Evolutionary conservation across 2,329 filamentous ascomycete species (phyloP), one percentile per base, ranked within the genome.

Genomic region (Byssothecium circinans): DNA sequence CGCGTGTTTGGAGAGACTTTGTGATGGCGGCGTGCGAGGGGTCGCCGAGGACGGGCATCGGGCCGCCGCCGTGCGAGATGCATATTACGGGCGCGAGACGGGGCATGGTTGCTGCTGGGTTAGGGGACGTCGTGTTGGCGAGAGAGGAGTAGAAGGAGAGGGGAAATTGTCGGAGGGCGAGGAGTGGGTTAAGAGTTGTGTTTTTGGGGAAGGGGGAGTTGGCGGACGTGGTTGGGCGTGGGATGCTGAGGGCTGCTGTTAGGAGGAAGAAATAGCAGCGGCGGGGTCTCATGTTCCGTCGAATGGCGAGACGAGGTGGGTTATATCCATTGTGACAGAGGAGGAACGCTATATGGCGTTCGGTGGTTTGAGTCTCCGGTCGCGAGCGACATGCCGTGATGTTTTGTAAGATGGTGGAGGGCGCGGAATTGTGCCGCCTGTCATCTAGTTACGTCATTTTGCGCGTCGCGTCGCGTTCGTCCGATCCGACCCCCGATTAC

Each of bases 1-100:
- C 76, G 8, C 75, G 74, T 4, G 73, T 77, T 46, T 74, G 74
- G 49, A 85, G 72, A 0, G 80, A 83, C 40, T 73, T 66, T 29
- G 75, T 75, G 54, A 84, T 78, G 32, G 68, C 61, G 15, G 72
- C 71, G 60, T 84, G 81, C 6, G 53, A 60, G 0, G 80, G 79
- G 60, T 85, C 81, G 49, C 76, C 76, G 5, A 85, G 71, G 15
- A 84, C 47, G 3, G 82, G 82, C 74, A 85, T 73, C 2, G 82
- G 82, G 1, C 82, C 72, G 20, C 72, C 71, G 48, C 71, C 71
- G 47, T 74, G 71, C 2, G 71, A 71, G 41, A 74, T 53, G 40
- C 63, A 61, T 18, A 74, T 61, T 7, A 74, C 71, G 10, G 70
- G 68, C 1, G 71, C 71, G 41, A 66, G 61, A 15, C 63, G 65